These are phyloP conservation scores for Lactarius indigo DNA, from an alignment of 768 basidiomycete genomes.

Conservation along the genomic window DNA sequence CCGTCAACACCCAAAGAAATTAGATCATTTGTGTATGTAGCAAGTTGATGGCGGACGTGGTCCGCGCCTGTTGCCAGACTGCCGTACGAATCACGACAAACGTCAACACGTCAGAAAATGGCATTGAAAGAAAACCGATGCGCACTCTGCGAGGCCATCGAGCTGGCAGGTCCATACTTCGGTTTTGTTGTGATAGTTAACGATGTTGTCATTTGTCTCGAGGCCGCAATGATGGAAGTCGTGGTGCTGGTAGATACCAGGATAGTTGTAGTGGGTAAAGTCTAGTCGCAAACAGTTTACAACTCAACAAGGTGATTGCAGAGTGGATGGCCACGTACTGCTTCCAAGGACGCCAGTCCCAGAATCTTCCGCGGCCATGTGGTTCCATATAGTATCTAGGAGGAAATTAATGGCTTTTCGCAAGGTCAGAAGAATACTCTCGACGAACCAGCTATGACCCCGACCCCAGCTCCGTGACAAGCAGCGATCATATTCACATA, in stretches of 20 bases:
- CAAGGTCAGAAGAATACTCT: slow-evolving; percentile 19
- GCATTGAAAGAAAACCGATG: not conserved
- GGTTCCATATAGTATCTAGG: slow-evolving; percentile 56
- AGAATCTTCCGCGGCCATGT: slow-evolving; percentile 54
- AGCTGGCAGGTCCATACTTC: slow-evolving; percentile 49
- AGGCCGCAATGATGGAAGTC: slow-evolving; percentile 67
- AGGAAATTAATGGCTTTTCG: slow-evolving; percentile 28
- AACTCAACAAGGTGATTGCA: not conserved
- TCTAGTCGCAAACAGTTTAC: slow-evolving; percentile 13
- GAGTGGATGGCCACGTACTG: not conserved
- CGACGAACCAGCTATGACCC: slow-evolving; percentile 37
- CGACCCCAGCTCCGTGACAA: slow-evolving; percentile 39
- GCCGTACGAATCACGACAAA: not conserved
- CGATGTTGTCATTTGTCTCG: slow-evolving; percentile 49
- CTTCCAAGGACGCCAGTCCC: slow-evolving; percentile 33
- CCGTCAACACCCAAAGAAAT: slow-evolving; percentile 61
- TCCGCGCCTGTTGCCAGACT: slow-evolving; percentile 62
- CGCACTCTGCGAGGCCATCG: slow-evolving; percentile 39
- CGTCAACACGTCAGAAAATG: not conserved
- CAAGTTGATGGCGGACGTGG: slow-evolving; percentile 52
- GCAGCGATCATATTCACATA: slow-evolving; percentile 41
- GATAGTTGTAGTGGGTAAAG: slow-evolving; percentile 49
- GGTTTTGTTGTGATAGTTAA: slow-evolving; percentile 47
- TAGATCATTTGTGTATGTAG: slow-evolving; percentile 56
- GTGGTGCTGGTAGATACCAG: slow-evolving; percentile 33